Evolutionary conservation across 2,329 filamentous ascomycete genomes (phyloP).

Genomic region (Colletotrichum chrysophilum): DNA sequence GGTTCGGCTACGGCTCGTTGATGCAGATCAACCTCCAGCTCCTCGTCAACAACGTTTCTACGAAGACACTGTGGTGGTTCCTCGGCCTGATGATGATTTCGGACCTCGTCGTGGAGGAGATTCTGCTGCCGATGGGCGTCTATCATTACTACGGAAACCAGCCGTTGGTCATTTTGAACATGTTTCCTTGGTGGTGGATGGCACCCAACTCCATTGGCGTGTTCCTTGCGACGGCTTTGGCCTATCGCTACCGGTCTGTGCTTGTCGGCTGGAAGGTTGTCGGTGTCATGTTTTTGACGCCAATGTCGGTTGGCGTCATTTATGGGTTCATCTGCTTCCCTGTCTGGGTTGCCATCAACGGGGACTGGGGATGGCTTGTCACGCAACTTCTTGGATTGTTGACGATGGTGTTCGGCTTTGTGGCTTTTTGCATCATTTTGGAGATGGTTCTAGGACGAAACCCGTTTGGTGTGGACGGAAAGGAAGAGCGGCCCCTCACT

Average conservation of each 20-base stretch:
- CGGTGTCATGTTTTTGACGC: not conserved
- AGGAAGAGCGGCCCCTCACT: rapidly evolving
- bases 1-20: not conserved
- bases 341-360: not conserved
- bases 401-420: rapidly evolving
- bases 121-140: not conserved
- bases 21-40: not conserved
- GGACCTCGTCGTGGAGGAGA: not conserved
- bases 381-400: not conserved
- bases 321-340: not conserved
- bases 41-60: not conserved
- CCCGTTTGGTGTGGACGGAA: not conserved
- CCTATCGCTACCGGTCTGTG: not conserved
- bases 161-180: not conserved
- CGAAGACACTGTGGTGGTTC: not conserved
- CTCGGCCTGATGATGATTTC: not conserved
- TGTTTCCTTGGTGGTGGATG: not conserved
- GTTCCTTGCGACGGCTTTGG: not conserved
- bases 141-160: not conserved
- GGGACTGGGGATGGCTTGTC: rapidly evolving
- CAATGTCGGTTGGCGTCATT: not conserved
- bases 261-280: not conserved
- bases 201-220: not conserved
- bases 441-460: not conserved
- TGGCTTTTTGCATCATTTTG: not conserved